Percentiles rank a stretch among this genome's conserved stretches.
Evolutionary conservation across 352 stramenopile genomes (phyloP).

Genomic region (Porosira glacialis): DNA sequence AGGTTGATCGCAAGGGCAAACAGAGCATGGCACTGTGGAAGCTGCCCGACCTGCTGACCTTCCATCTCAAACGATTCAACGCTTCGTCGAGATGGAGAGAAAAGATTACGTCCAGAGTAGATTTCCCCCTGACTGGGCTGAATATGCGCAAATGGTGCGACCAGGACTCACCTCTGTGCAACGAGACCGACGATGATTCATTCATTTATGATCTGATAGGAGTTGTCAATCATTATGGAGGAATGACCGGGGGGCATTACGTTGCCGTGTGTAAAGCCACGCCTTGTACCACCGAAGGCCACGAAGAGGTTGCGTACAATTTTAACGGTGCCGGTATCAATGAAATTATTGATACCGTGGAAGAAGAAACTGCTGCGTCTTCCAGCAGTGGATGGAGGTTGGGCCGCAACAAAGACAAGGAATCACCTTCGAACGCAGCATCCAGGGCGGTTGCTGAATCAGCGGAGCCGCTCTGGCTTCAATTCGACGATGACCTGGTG

Average conservation of each 20-base stretch:
- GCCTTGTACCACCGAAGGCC: conserved; percentile 76
- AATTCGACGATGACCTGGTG: conserved; percentile 93
- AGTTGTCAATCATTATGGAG: conserved; percentile 96
- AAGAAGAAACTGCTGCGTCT: conserved; percentile 42
- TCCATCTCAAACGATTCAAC: conserved; percentile 99
- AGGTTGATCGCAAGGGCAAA: conserved; percentile 83
- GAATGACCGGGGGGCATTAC: conserved; percentile 93
- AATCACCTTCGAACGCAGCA: conserved; percentile 46
- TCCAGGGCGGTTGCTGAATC: conserved; percentile 61
- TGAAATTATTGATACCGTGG: conserved; percentile 4
- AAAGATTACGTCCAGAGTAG: conserved; percentile 94
- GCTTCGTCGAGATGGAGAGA: conserved; percentile 87
- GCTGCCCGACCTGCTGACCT: conserved; percentile 95
- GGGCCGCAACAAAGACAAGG: conserved; percentile 65
- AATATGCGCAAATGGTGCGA: conserved; percentile 83
- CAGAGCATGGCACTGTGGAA: conserved; percentile 97
- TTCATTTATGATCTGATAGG: conserved; percentile 93
- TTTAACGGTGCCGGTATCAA: conserved; percentile 81
- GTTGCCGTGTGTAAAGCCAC: conserved; percentile 79
- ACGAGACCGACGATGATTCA: conserved; percentile 1
- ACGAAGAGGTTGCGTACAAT: conserved; percentile 80
- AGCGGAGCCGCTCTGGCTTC: conserved; percentile 87
- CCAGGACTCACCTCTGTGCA: conserved; percentile 27
- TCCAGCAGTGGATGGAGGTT: conserved; percentile 54
- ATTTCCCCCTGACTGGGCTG: conserved; percentile 91